Percentiles rank a stretch among this genome's conserved stretches.
Evolutionary conservation across 2,329 filamentous ascomycete genomes (phyloP).

Genomic region (Neurospora sp.): DNA sequence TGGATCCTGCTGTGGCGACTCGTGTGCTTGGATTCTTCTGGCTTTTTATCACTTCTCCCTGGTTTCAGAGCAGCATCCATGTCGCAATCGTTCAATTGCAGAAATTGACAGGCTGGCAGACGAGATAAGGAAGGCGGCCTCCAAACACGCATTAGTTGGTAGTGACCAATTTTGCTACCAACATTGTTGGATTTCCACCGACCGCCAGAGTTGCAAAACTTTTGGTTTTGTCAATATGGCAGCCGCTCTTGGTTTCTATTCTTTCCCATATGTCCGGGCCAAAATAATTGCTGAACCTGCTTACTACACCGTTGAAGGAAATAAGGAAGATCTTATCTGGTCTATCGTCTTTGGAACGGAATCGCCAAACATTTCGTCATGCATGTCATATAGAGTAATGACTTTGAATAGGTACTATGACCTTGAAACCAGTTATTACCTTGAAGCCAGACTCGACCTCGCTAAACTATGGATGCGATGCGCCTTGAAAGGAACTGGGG

Average conservation of each 20-base stretch:
- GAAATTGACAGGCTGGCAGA: background rate
- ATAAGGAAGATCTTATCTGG: background rate
- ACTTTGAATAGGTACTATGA: too few relatives aligned
- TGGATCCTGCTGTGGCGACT: background rate
- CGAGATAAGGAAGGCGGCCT: background rate
- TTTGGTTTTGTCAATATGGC: background rate
- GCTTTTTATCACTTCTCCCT: background rate
- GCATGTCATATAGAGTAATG: too few relatives aligned
- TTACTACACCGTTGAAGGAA: background rate
- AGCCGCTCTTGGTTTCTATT: background rate
- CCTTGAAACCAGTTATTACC: too few relatives aligned
- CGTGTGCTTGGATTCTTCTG: background rate
- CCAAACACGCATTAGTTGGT: background rate
- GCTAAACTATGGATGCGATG: background rate
- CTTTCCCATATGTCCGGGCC: background rate
- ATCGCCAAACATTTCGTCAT: background rate
- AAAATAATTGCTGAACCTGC: background rate
- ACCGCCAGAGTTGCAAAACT: background rate
- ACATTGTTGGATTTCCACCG: background rate
- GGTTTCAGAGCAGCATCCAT: background rate
- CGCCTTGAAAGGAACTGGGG: background rate
- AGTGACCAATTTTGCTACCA: too few relatives aligned
- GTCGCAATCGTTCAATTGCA: background rate
- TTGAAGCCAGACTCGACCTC: background rate
- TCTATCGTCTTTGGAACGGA: accelerated